Conservation (phyloP, 1,284 basidiomycete genomes). For the Cystobasidium pallidum region DNA sequence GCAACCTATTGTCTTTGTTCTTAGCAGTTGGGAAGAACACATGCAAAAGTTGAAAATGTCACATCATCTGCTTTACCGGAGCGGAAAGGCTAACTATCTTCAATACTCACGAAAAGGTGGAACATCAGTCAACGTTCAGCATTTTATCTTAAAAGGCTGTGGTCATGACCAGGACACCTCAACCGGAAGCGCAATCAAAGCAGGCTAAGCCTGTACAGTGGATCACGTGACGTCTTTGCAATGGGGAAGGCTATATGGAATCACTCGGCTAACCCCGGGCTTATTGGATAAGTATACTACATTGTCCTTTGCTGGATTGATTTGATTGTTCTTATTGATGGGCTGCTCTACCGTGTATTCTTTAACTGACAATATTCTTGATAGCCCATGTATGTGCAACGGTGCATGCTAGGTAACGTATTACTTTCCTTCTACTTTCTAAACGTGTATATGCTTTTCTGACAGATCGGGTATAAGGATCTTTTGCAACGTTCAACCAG, state of each 20-base stretch:
- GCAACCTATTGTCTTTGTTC: conserved; percentile 8
- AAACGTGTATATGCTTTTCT: not conserved
- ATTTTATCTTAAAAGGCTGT: no score
- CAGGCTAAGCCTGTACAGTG: no score
- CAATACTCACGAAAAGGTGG: no score
- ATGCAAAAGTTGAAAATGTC: not conserved
- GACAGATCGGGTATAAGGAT: not conserved
- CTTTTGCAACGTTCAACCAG: not conserved
- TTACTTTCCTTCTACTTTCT: not conserved
- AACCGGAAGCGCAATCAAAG: no score
- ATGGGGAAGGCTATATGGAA: no score
- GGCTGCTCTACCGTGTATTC: not conserved
- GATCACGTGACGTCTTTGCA: no score
- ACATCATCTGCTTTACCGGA: not conserved
- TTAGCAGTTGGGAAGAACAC: conserved; percentile 15
- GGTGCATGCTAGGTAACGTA: not conserved
- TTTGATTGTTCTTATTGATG: no score
- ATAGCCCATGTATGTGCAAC: not conserved
- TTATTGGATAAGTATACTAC: not conserved
- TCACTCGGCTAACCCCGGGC: no score
- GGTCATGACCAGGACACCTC: no score
- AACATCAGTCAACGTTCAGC: no score
- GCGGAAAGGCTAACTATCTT: not conserved
- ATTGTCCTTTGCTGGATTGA: not conserved
- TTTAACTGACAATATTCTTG: not conserved